Evolutionary conservation across 192 early-diverging fungal genomes (phyloP), one percentile per base, ranked within the genome.

Genomic region (Haplosporangium gracile): DNA sequence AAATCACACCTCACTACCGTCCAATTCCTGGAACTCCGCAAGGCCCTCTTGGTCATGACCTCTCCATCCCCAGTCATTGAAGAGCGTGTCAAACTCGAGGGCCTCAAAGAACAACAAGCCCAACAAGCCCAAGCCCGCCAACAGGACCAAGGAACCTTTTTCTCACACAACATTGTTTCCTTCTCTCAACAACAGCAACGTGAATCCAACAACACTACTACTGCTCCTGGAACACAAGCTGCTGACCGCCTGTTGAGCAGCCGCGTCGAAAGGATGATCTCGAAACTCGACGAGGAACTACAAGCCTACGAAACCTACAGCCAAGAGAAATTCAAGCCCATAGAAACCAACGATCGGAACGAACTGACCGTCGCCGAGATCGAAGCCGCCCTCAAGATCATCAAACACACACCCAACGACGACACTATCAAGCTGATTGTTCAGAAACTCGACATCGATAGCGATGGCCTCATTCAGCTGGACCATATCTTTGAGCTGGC

Each of bases 191-290:
- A 57, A 57, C 24, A 57, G 4, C 55, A 65, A 32, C 29, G 15
- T 13, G 55, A 29, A 5, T 4, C 60, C 26, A 65, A 32, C 29
- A 15, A 11, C 20, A 8, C 7, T 22, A 70, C 18, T 5, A 20
- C 38, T 11, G 20, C n/a, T 42, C 34, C 36, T 69, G 16, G 15
- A 32, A 40, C 38, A 42, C 42, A 38, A 71, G 2, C 16, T 9
- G 34, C 60, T 29, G 60, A 42, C 75, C 63, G 47, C 29, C 24
- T 53, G 38, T 88, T 97, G 75, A 91, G 93, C 9, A 85, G 88
- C 49, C 93, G 92, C 22, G 90, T 97, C 11, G 94, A 96, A 82
- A 96, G 95, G 89, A 96, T 97, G 95, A 91, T 97, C 71, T 77
- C 83, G 45, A 92, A 92, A 73, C 90, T 97, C 32, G 95, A 96